Base-by-base conservation (phyloP, 805 yeast genomes). In the Candida multigemmis region DNA sequence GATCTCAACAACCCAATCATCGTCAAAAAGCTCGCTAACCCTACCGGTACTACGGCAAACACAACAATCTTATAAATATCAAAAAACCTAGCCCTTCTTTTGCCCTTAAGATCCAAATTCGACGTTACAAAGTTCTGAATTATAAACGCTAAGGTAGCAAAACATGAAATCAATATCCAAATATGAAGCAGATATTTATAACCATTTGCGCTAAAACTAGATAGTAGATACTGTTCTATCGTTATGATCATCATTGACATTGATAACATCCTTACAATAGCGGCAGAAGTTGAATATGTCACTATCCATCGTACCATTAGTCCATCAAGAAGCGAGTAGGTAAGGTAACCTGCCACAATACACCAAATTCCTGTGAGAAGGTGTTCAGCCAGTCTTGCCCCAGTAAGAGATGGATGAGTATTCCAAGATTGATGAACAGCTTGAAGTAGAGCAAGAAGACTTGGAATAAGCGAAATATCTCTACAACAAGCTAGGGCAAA, bases 31-130 rank as follows among this genome's bases (percentile, higher is more conserved):
- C 96, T 83, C 4, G 97, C 96, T 33, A 89, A 45, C 0, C 98
- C 97, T 11, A 89, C 85, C 0, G 98, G 98, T n/a, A 89, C 96
- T 21, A 89, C 98, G 2, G 97, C 96, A 57, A 84, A 89, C 2
- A 89, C 96, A 1, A 82, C 85, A 26, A 91, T 82, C 40, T 81
- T 83, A 50, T 85, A 84, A 30, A 87, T 64, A 48, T 89, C 94
- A 33, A 87, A 82, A 19, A 86, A 77, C 29, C 95, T 65, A 21
- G 73, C 67, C 31, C 52, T 54, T 16, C 51, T 38, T 40, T 59
- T 46, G 3, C 57, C 65, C 35, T 68, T 68, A 25, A 70, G 47
- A 32, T 74, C 75, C 30, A 80, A 46, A 45, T 80, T 77, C 30
- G 86, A 78, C 8, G 96, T 86, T 36, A 86, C 77, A 46, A 86